These are phyloP conservation scores for Brettanomyces nanus DNA, from an alignment of 805 yeast genomes.

Conservation along the genomic window DNA sequence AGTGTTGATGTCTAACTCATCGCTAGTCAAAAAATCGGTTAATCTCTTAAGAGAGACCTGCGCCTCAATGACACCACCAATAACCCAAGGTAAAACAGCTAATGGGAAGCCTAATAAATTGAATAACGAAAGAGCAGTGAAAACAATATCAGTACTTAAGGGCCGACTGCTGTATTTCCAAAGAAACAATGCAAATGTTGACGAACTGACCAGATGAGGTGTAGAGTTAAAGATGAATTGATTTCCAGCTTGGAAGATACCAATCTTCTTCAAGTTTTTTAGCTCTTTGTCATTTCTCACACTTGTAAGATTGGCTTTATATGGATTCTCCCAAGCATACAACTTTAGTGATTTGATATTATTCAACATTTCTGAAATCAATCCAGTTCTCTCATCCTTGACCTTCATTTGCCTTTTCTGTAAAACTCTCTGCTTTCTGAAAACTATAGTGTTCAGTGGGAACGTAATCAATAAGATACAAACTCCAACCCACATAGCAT, in stretches of 20 bases:
- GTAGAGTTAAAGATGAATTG: constrained; percentile 76
- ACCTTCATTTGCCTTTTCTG: constrained; percentile 83
- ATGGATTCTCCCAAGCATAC: constrained; percentile 94
- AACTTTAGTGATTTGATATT: constrained; percentile 88
- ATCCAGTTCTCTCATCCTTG: constrained; percentile 87
- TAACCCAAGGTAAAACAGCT: constrained; percentile 85
- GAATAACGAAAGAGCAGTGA: constrained; percentile 84
- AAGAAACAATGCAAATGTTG: constrained; percentile 76
- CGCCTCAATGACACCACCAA: constrained; percentile 81
- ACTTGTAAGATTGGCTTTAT: constrained; percentile 58
- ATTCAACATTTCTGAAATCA: constrained; percentile 80
- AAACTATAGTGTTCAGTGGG: constrained; percentile 68
- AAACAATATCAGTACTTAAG: constrained; percentile 81
- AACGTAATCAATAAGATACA: constrained; percentile 66
- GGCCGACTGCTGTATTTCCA: constrained; percentile 47
- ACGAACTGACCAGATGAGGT: constrained; percentile 83
- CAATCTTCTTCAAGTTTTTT: constrained; percentile 64
- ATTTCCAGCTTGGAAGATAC: constrained; percentile 60
- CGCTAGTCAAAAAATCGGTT: constrained; percentile 58
- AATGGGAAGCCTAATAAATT: constrained; percentile 87
- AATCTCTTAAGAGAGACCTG: constrained; percentile 76
- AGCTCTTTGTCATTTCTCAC: constrained; percentile 88
- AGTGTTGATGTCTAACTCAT: constrained; percentile 70
- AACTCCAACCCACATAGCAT: constrained; percentile 96
- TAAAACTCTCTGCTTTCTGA: constrained; percentile 57